A percentile compares a stretch with the other conserved stretches of the same genome.
Conservation (phyloP, 2,329 filamentous ascomycete genomes). For the Aspergillus uvarum region DNA sequence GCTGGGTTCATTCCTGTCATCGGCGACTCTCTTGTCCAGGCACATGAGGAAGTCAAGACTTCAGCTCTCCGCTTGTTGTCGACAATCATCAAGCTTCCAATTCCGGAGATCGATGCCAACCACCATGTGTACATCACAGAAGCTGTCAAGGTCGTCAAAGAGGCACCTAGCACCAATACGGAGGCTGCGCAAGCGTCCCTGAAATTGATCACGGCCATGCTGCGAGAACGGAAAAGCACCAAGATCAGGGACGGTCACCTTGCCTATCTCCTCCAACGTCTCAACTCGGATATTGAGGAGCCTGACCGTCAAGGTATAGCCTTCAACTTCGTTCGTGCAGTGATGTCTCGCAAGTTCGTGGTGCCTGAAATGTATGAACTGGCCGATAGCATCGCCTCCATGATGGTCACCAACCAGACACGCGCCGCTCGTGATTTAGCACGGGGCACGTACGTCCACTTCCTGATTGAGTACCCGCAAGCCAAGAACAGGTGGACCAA, state of each 20-base stretch:
- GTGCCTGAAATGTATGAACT: slow-evolving; percentile 88
- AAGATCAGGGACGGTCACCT: slow-evolving; percentile 77
- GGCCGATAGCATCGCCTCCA: slow-evolving; percentile 80
- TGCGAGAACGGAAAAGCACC: slow-evolving; percentile 76
- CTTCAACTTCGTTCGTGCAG: slow-evolving; percentile 88
- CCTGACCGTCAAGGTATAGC: slow-evolving; percentile 88
- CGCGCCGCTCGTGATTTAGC: slow-evolving; percentile 83
- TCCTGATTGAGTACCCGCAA: slow-evolving; percentile 91
- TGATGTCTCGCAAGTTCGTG: slow-evolving; percentile 80
- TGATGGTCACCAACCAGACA: slow-evolving; percentile 97
- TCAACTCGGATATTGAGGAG: slow-evolving; percentile 88
- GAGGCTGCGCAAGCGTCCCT: slow-evolving; percentile 85
- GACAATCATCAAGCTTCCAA: slow-evolving; percentile 79
- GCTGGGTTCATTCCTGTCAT: slow-evolving; percentile 84
- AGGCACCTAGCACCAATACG: slow-evolving; percentile 72
- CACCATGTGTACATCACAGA: slow-evolving; percentile 80
- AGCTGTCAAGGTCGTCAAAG: slow-evolving; percentile 76
- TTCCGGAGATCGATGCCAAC: slow-evolving; percentile 67
- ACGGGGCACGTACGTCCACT: slow-evolving; percentile 87
- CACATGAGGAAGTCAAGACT: slow-evolving; percentile 89
- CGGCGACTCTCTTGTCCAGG: slow-evolving; percentile 78
- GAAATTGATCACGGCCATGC: slow-evolving; percentile 80
- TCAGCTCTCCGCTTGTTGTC: slow-evolving; percentile 82
- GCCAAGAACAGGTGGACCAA: slow-evolving; percentile 85
- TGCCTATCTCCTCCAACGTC: slow-evolving; percentile 75